phyloP scores from a whole-genome alignment of 306 rosid genomes.

The Vigna nakashimae region DNA sequence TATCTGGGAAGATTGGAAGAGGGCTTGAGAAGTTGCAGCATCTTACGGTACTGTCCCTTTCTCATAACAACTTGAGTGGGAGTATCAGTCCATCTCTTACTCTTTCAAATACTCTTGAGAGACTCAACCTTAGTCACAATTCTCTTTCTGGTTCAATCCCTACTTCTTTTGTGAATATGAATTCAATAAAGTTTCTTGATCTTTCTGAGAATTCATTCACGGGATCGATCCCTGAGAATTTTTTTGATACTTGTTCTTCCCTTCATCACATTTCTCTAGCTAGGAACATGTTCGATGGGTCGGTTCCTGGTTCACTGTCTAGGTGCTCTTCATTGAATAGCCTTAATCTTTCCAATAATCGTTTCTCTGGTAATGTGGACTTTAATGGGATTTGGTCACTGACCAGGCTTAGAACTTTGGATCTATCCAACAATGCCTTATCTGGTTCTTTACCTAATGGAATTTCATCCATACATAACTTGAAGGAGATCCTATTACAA shows the following conservation, averaged over 20 bases:
- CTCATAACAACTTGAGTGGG: slow-evolving; percentile 72
- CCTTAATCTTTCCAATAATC: slow-evolving; percentile 70
- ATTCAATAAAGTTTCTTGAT: slow-evolving; percentile 66
- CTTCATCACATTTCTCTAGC: slow-evolving; percentile 72
- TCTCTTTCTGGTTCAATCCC: slow-evolving; percentile 65
- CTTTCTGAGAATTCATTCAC: slow-evolving; percentile 73
- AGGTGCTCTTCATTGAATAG: slow-evolving; percentile 65
- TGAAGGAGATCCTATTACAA: slow-evolving; percentile 64
- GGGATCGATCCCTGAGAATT: slow-evolving; percentile 59
- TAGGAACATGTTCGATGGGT: slow-evolving; percentile 68
- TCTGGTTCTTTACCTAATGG: slow-evolving; percentile 69
- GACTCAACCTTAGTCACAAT: slow-evolving; percentile 75
- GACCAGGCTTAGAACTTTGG: slow-evolving; percentile 68
- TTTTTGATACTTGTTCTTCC: slow-evolving; percentile 55
- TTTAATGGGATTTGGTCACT: slow-evolving; percentile 71
- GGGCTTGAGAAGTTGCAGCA: slow-evolving; percentile 78
- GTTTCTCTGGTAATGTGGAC: slow-evolving; percentile 61
- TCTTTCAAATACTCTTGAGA: slow-evolving; percentile 58
- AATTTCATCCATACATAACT: slow-evolving; percentile 68
- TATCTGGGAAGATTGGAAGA: slow-evolving; percentile 76
- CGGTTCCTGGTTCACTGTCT: slow-evolving; percentile 62
- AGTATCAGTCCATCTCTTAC: slow-evolving; percentile 58
- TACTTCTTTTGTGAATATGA: slow-evolving; percentile 58
- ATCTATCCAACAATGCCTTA: slow-evolving; percentile 77
- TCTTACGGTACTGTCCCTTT: slow-evolving; percentile 68